Conservation (phyloP, 305 asterid species). For the Fraxinus ornus region DNA sequence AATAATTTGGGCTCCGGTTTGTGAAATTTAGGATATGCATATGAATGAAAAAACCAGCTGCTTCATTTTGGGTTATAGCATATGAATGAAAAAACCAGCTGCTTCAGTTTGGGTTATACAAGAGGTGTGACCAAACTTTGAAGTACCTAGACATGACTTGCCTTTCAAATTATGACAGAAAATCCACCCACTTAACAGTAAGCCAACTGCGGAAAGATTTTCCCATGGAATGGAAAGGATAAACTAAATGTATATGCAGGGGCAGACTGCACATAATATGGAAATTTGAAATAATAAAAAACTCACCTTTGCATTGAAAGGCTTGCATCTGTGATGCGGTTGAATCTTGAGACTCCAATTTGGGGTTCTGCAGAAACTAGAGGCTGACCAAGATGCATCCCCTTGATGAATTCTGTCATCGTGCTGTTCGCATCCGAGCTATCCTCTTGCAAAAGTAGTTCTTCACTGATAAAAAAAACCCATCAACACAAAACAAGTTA, state of each 20-base stretch:
- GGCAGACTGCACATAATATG: neutral
- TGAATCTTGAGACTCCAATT: conserved; percentile 55
- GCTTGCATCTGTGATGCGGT: conserved; percentile 44
- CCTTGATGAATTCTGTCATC: conserved; percentile 68
- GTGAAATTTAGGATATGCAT: neutral
- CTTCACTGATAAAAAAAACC: conserved; percentile 63
- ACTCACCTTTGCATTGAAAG: conserved; percentile 56
- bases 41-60: neutral
- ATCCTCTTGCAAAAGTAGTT: conserved; percentile 90
- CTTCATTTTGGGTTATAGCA: neutral
- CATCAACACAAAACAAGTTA: conserved; percentile 16
- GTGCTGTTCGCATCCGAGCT: conserved; percentile 60
- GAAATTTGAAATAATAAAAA: neutral
- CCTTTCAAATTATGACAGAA: neutral
- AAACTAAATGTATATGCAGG: neutral
- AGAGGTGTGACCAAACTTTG: neutral
- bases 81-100: neutral
- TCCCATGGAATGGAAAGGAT: neutral
- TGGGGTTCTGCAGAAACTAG: conserved; percentile 42
- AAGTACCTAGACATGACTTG: neutral
- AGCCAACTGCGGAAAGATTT: neutral
- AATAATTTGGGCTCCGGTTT: neutral
- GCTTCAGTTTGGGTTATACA: neutral
- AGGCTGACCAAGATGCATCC: conserved; percentile 64
- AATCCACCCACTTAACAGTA: neutral